Conservation (phyloP, 192 early-diverging fungal genomes). For the Rhizophagus sp. region DNA sequence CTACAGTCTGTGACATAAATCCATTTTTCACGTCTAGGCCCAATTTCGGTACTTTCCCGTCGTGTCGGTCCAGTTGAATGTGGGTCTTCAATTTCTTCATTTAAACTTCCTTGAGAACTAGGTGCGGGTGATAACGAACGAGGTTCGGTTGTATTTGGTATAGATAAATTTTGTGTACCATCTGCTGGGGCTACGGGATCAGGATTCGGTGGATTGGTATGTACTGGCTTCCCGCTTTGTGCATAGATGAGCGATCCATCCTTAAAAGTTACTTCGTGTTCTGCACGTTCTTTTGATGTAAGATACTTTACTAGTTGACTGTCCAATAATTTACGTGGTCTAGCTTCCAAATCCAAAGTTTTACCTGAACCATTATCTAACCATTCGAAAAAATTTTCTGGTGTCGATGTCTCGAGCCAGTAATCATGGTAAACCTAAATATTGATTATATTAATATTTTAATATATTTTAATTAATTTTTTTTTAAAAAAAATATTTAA, state of each 20-base stretch:
- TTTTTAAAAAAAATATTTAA: background rate
- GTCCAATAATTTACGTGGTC: slow-evolving; percentile 36
- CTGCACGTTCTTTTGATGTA: slow-evolving; percentile 33
- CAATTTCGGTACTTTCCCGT: background rate
- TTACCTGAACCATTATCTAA: slow-evolving; percentile 43
- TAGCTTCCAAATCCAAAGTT: slow-evolving; percentile 29
- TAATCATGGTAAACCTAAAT: slow-evolving; percentile 41
- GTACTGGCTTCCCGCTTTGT: slow-evolving; percentile 33
- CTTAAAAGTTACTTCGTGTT: slow-evolving; percentile 37
- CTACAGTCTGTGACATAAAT: slow-evolving; percentile 45
- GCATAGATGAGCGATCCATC: slow-evolving; percentile 40
- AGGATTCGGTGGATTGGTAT: slow-evolving; percentile 33
- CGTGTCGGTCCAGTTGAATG: too few species aligned
- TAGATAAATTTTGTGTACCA: too few species aligned
- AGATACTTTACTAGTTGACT: slow-evolving; percentile 40
- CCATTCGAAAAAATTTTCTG: slow-evolving; percentile 49
- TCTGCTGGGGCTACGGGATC: too few species aligned
- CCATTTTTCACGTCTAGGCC: slow-evolving; percentile 29
- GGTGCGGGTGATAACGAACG: background rate
- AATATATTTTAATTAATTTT: background rate
- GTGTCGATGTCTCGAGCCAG: slow-evolving; percentile 38
- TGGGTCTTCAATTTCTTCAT: slow-evolving; percentile 29
- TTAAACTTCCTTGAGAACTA: background rate
- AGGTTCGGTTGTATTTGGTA: background rate
- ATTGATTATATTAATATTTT: background rate